These are phyloP conservation scores for Sphagnum fallax DNA, from an alignment of 228 moss, liverwort and hornwort species.

Conservation along the genomic window DNA sequence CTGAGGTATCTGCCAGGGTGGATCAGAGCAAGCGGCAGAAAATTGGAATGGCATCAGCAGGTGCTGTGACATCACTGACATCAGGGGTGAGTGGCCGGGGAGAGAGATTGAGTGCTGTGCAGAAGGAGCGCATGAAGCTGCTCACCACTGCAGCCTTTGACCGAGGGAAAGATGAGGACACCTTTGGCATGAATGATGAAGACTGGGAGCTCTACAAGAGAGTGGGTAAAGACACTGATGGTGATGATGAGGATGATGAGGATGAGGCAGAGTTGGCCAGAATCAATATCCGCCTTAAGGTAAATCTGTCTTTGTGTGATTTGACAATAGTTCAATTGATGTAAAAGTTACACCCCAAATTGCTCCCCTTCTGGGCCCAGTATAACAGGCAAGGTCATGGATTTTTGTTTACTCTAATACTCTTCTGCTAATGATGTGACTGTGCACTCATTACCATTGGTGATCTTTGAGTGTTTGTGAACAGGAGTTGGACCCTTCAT, in stretches of 20 bases:
- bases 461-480: too few relatives aligned
- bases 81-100: slow-evolving; percentile 89
- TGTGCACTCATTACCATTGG: too few relatives aligned
- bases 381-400: too few relatives aligned
- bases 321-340: too few relatives aligned
- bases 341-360: neutral
- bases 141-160: slow-evolving; percentile 94
- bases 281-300: slow-evolving; percentile 78
- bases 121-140: slow-evolving; percentile 93
- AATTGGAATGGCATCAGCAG: slow-evolving; percentile 62
- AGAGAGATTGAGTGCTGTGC: slow-evolving; percentile 74
- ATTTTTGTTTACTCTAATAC: too few relatives aligned
- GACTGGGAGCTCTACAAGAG: slow-evolving; percentile 98
- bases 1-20: slow-evolving; percentile 65
- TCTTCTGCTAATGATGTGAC: too few relatives aligned
- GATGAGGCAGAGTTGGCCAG: slow-evolving; percentile 79
- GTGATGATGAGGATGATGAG: slow-evolving; percentile 86
- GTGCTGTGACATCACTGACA: slow-evolving; percentile 28
- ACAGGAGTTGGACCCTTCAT: slow-evolving; percentile 86
- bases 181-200: slow-evolving; percentile 91
- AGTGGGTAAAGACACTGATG: slow-evolving; percentile 93
- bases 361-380: too few relatives aligned
- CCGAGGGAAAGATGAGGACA: slow-evolving; percentile 96
- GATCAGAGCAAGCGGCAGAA: slow-evolving; percentile 86
- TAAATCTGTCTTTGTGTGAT: slow-evolving; percentile 6